Conservation (phyloP, 805 yeast species). For the Saturnispora kantuleensis region DNA sequence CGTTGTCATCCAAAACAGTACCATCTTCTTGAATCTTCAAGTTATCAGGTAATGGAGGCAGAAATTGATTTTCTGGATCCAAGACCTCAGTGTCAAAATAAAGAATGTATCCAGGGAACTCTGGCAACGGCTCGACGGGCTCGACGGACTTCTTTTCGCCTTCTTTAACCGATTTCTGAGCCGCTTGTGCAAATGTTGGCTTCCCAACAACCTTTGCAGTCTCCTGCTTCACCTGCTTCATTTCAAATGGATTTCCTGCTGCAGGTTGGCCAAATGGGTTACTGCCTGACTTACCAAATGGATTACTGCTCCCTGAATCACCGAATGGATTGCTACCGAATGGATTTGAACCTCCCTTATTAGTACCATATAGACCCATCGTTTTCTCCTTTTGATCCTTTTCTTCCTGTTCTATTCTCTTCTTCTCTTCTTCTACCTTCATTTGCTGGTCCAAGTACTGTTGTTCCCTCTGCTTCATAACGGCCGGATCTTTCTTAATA, state of each 20-base stretch:
- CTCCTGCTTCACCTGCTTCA: slow-evolving; percentile 7
- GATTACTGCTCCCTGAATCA: slow-evolving; percentile 13
- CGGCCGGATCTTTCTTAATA: slow-evolving; percentile 47
- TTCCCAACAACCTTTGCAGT: not conserved
- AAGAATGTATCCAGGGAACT: slow-evolving; percentile 56
- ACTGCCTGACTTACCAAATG: slow-evolving; percentile 24
- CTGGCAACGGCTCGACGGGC: slow-evolving; percentile 27
- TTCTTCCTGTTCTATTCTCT: slow-evolving; percentile 34
- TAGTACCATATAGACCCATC: slow-evolving; percentile 22
- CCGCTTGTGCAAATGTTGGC: slow-evolving; percentile 5
- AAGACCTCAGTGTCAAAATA: slow-evolving; percentile 66
- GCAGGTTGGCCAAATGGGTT: slow-evolving; percentile 18
- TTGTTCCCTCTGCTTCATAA: slow-evolving; percentile 32
- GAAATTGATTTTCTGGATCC: slow-evolving; percentile 36
- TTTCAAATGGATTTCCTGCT: slow-evolving; percentile 16
- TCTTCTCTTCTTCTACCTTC: slow-evolving; percentile 34
- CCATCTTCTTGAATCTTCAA: slow-evolving; percentile 12
- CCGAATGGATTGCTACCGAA: not conserved
- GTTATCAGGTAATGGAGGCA: slow-evolving; percentile 36
- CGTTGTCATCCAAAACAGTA: slow-evolving; percentile 8
- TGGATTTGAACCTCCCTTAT: slow-evolving; percentile 14
- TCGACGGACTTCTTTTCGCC: not conserved
- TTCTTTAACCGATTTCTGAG: not conserved
- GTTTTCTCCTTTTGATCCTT: slow-evolving; percentile 29
- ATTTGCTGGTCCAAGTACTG: slow-evolving; percentile 24